phyloP scores from a whole-genome alignment of 1,284 basidiomycete species.

The Neolentinus lepideus region DNA sequence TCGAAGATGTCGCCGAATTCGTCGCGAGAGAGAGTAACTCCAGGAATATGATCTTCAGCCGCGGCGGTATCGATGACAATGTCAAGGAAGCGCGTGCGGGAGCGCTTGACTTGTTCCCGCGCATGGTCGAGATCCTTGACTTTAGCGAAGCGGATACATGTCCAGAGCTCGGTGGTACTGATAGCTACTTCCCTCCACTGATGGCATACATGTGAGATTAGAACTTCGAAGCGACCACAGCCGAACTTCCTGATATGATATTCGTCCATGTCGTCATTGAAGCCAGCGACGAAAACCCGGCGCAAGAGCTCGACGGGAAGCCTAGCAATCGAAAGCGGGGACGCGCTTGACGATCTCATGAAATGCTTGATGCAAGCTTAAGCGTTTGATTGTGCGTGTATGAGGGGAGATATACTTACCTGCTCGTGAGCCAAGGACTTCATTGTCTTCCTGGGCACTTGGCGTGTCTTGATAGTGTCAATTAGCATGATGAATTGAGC shows the following conservation, averaged over 20 bases:
- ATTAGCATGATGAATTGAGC: not conserved
- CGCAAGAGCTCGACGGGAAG: slow-evolving; percentile 52
- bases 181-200: slow-evolving; percentile 48
- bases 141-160: slow-evolving; percentile 42
- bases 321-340: slow-evolving; percentile 24
- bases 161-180: slow-evolving; percentile 43
- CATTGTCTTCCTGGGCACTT: not conserved
- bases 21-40: slow-evolving; percentile 36
- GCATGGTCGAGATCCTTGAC: slow-evolving; percentile 40
- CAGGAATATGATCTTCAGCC: slow-evolving; percentile 35
- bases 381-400: not conserved
- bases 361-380: not conserved
- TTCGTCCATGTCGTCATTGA: slow-evolving; percentile 35
- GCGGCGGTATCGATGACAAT: slow-evolving; percentile 51
- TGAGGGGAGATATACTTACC: not conserved
- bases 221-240: slow-evolving; percentile 37
- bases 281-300: slow-evolving; percentile 44
- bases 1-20: slow-evolving; percentile 39
- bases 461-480: not conserved
- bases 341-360: not conserved
- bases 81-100: slow-evolving; percentile 32
- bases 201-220: slow-evolving; percentile 45
- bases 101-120: slow-evolving; percentile 33
- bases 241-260: slow-evolving; percentile 22
- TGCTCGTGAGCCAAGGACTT: not conserved